Evolutionary conservation across 2,329 filamentous ascomycete species (phyloP), one percentile per base, ranked within the genome.

Genomic region (Ceratocystis cubensis): DNA sequence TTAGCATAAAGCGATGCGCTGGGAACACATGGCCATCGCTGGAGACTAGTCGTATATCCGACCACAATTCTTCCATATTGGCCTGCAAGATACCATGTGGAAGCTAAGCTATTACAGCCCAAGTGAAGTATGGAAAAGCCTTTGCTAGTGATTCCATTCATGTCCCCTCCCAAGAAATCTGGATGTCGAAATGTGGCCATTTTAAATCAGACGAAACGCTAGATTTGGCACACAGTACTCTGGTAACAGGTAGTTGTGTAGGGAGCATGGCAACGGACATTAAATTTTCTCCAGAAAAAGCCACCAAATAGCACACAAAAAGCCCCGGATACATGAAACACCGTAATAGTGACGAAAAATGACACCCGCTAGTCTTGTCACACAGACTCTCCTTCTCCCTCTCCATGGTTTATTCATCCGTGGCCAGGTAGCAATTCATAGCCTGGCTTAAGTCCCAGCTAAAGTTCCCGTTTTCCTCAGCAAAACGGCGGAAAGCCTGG

Each of bases 381-480:
- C 3, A 22, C 2, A 37, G 8, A 59, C 28, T n/a, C 8, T 10
- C 6, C 25, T 59, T n/a, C 15, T 17, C 2, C 5, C n/a, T 30
- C 22, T 7, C 15, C 28, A 33, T 13, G 5, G 28, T n/a, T 30
- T 59, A 33, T 59, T 30, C 30, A 8, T 59, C 56, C n/a, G 17
- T 37, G 3, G 17, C 56, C 17, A 59, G 3, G 17, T n/a, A n/a
- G 3, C 20, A 37, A n/a, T 20, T 59, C 56, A 59, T 59, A 1
- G 56, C 56, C 8, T 59, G 56, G 56, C 56, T 59, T 1, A 59
- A n/a, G 37, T 59, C 28, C 56, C 56, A 37, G 30, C 56, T 59
- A 30, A 59, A 59, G 28, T 30, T 30, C 2, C 15, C 56, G 7
- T 59, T 59, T 7, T 59, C 56, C 22, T 59, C 56, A n/a, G 56